Evolutionary conservation across 169 alveolate genomes (phyloP), one percentile per base, ranked within the genome.

Genomic region (Babesia caballi): DNA sequence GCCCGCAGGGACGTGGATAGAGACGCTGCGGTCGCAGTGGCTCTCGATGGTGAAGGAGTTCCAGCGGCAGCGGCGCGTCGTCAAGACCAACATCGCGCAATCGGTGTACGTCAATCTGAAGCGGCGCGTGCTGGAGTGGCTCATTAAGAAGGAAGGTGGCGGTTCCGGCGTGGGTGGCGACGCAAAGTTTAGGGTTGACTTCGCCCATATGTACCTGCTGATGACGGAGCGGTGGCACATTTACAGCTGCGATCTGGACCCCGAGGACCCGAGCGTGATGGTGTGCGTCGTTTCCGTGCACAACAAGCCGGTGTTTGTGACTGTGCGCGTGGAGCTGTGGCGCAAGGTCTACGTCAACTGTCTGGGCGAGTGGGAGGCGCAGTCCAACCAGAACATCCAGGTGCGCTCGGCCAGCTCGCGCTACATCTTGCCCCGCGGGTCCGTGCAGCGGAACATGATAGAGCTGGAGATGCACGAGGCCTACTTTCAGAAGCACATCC

Each of bases 161-260:
- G 7, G 7, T 38, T 38, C 46, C 46, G 12, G 46, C 46, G 7
- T 12, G n/a, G 46, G n/a, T 38, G 7, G 27, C 0, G 53, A 23
- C 53, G 44, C 44, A 1, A 38, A 38, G 15, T 38, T 17, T 17
- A 38, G 15, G n/a, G 7, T 75, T 15, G 83, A 78, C 44, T 61
- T 81, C 46, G 78, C 70, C 40, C 82, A 70, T 33, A 28, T 67
- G 38, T 81, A 81, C 47, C 17, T 73, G 54, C 67, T 81, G 30
- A 33, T 81, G 41, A 65, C 88, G 7, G 88, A 81, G 44, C 50
- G 73, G n/a, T 81, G 88, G 88, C 88, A 81, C 27, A 28, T 81
- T 2, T 41, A 51, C 66, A 54, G 71, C 72, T 78, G 51, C 32
- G 17, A 25, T 8, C 41, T 70, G 27, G 87, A 78, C 47, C 66